Percentiles rank a stretch among this genome's conserved stretches.
Evolutionary conservation across 2,329 filamentous ascomycete genomes (phyloP).

Genomic region (Laburnicola sp.): DNA sequence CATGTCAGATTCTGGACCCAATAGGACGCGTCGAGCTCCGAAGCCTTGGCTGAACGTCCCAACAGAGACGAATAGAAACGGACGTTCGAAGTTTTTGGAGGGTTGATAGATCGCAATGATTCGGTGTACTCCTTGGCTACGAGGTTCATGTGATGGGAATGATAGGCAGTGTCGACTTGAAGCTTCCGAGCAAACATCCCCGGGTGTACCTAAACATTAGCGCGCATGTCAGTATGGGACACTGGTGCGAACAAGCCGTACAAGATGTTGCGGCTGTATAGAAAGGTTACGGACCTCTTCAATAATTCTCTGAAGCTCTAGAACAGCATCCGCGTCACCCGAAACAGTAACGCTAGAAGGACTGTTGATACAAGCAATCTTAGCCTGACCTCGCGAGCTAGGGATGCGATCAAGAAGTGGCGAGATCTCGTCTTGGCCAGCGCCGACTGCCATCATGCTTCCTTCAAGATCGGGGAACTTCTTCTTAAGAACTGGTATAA

Average conservation of each 20-base stretch:
- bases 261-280: no score
- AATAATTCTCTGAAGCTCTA: conserved; percentile 37
- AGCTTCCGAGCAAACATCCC: conserved; percentile 47
- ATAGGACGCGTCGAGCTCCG: conserved; percentile 23
- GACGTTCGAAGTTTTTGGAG: conserved; percentile 19
- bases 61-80: conserved; percentile 25
- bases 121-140: conserved; percentile 29
- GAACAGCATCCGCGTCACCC: conserved; percentile 49
- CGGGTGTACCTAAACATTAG: conserved; percentile 3
- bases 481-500: conserved; percentile 25
- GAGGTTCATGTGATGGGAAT: conserved; percentile 36
- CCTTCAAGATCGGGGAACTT: conserved; percentile 21
- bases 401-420: conserved; percentile 20
- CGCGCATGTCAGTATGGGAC: neutral
- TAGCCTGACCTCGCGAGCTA: conserved; percentile 9
- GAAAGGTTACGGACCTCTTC: conserved; percentile 30
- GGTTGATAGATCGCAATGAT: conserved; percentile 25
- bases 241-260: no score
- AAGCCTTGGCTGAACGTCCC: conserved; percentile 13
- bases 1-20: conserved; percentile 32
- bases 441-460: conserved; percentile 30
- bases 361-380: conserved; percentile 45
- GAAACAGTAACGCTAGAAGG: conserved; percentile 50
- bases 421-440: conserved; percentile 16
- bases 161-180: conserved; percentile 52